These are phyloP conservation scores for Fusarium sp. DNA, from an alignment of 2,329 filamentous ascomycete species.

Conservation along the genomic window DNA sequence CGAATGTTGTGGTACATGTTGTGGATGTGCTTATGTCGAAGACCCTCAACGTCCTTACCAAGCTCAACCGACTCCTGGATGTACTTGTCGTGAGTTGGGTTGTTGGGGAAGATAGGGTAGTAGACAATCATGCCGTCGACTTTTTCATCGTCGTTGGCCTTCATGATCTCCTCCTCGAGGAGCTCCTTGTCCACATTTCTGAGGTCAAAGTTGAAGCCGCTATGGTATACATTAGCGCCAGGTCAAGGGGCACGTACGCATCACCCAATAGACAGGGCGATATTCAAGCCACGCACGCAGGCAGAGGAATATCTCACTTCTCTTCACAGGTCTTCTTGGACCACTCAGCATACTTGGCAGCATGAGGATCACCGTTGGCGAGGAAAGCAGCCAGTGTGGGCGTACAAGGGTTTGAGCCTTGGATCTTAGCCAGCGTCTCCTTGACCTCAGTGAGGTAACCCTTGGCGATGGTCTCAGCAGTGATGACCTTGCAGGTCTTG, in stretches of 20 bases:
- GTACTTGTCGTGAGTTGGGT: slow-evolving; percentile 90
- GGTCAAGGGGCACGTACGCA: slow-evolving; percentile 28
- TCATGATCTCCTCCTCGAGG: slow-evolving; percentile 89
- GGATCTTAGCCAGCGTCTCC: slow-evolving; percentile 78
- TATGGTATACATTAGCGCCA: slow-evolving; percentile 56
- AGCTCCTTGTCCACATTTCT: slow-evolving; percentile 86
- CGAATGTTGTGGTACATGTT: slow-evolving; percentile 99
- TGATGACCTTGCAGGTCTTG: slow-evolving; percentile 91
- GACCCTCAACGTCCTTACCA: slow-evolving; percentile 93
- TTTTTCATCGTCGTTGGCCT: slow-evolving; percentile 81
- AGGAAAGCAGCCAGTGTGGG: slow-evolving; percentile 92
- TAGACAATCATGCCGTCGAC: slow-evolving; percentile 97
- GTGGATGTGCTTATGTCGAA: slow-evolving; percentile 93
- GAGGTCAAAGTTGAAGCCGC: slow-evolving; percentile 91
- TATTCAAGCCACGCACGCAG: slow-evolving; percentile 29
- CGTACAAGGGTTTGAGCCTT: slow-evolving; percentile 65
- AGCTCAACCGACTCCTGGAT: slow-evolving; percentile 94
- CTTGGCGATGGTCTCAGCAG: slow-evolving; percentile 89
- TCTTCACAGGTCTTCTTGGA: slow-evolving; percentile 96
- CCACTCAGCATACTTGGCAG: slow-evolving; percentile 95
- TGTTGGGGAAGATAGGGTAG: slow-evolving; percentile 91
- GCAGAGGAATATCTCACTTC: slow-evolving; percentile 76
- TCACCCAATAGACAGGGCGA: slow-evolving; percentile 40
- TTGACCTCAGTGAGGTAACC: slow-evolving; percentile 82
- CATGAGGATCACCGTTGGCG: slow-evolving; percentile 90